Conservation (phyloP, 257 asterid genomes). For the Solanum corneliomulleri region DNA sequence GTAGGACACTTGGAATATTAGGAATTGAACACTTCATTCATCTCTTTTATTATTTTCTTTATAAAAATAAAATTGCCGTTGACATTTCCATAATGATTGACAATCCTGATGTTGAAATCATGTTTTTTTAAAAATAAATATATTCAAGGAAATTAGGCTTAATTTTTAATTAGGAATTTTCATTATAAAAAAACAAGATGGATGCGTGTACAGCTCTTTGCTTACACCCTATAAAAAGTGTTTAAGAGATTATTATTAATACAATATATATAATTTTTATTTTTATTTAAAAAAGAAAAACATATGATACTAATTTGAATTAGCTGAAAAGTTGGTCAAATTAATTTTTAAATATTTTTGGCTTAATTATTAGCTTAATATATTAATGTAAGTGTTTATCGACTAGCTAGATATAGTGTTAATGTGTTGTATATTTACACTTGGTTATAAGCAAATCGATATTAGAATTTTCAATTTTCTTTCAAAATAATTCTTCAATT, state of each 20-base stretch:
- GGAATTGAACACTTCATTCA: neutral
- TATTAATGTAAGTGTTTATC: neutral
- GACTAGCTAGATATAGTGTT: neutral
- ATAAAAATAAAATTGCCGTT: neutral
- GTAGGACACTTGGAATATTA: neutral
- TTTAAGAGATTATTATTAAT: neutral
- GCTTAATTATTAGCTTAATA: neutral
- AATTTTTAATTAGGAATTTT: neutral
- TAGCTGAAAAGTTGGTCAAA: neutral
- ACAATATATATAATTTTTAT: neutral
- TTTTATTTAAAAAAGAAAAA: no score
- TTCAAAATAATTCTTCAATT: neutral
- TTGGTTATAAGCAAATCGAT: neutral
- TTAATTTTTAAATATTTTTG: neutral
- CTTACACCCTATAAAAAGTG: neutral
- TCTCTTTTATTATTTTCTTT: neutral
- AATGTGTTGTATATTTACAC: neutral
- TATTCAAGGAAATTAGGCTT: neutral
- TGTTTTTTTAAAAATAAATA: neutral
- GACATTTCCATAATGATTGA: neutral
- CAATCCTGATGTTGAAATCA: neutral
- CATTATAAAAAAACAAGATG: neutral
- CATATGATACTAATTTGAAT: neutral
- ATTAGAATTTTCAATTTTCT: neutral
- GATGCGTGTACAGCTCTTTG: neutral